Base-by-base conservation (phyloP, 2,329 filamentous ascomycete genomes). In the Paraphaeosphaeria minitans region DNA sequence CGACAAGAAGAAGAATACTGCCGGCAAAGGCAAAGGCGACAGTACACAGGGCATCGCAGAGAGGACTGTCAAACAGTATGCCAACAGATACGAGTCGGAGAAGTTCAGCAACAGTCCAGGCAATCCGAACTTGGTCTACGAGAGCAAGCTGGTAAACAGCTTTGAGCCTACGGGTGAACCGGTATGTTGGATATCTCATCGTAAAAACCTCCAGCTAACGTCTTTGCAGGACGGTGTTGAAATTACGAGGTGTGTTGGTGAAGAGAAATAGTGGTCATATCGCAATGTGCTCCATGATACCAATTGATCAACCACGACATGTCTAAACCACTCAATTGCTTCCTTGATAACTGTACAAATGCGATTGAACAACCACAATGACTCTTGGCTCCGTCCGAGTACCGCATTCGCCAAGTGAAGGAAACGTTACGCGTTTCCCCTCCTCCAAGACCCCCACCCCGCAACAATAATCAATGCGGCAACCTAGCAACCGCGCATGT, bases 121-220 rank as follows among this genome's bases (percentile, higher is more conserved):
- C 1, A 87, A 90, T 67, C 88, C 89, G 1, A 82, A 84, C 59
- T 69, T 92, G 62, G 76, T 87, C 13, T 92, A 92, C 69, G 81
- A 89, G 69, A 91, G 87, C 70, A 78, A 81, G 60, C 73, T 90
- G 55, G 73, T 86, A 22, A 77, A 89, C 60, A 89, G 88, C 69
- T 90, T 84, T 73, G 88, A 90, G 73, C 87, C 89, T 0, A 88
- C 86, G 8, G 88, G 88, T 4, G 83, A 84, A 29, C 85, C 85
- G 35, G 87, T 89, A 78, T 80, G 85, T 78, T 42, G 16, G 29
- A 33, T 13, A 35, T 14, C 21, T 14, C 21, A 53, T 42, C 14
- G 37, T 41, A 19, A 70, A 39, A 29, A 14, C 21, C 21, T 8
- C 42, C 5, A 50, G 48, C 62, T 67, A 51, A 69, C 49, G 49